Evolutionary conservation across 169 alveolate genomes (phyloP).

Genomic region (Prorocentrum cordatum): DNA sequence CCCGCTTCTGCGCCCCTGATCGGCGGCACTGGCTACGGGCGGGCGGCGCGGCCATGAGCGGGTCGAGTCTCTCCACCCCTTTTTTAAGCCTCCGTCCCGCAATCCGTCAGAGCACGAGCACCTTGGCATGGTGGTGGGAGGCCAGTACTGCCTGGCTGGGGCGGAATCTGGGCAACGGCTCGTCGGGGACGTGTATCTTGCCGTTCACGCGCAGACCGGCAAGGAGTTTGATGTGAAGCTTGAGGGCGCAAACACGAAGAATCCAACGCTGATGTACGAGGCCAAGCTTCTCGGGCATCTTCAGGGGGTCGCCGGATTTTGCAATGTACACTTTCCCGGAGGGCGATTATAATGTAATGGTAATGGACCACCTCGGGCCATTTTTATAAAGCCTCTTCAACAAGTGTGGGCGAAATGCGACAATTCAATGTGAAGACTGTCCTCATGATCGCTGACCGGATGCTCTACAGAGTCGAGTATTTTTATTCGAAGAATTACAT

Average conservation of each 20-base stretch:
- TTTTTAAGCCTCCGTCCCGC: no score
- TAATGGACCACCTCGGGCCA: slow-evolving; percentile 78
- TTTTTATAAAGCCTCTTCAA: slow-evolving; percentile 75
- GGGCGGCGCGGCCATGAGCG: no score
- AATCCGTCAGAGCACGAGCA: no score
- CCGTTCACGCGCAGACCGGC: slow-evolving; percentile 22
- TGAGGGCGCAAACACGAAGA: slow-evolving; percentile 75
- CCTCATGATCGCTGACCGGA: slow-evolving; percentile 91
- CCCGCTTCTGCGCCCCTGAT: no score
- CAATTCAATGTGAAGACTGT: slow-evolving; percentile 89
- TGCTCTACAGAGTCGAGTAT: slow-evolving; percentile 86
- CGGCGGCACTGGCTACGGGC: no score
- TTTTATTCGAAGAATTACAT: slow-evolving; percentile 87
- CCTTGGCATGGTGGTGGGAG: no score
- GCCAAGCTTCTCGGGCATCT: slow-evolving; percentile 71
- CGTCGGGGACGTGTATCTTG: no score
- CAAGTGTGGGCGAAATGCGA: slow-evolving; percentile 88
- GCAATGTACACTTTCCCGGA: slow-evolving; percentile 71
- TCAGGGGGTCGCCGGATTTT: background rate
- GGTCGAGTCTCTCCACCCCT: no score
- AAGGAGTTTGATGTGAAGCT: slow-evolving; percentile 72
- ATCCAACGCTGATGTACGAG: slow-evolving; percentile 77
- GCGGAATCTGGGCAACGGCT: no score
- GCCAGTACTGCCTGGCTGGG: no score
- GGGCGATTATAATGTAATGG: slow-evolving; percentile 75